A percentile compares a stretch with the other conserved stretches of the same genome.
Evolutionary conservation across 257 asterid species (phyloP).

Genomic region (Solanum clarkiae): DNA sequence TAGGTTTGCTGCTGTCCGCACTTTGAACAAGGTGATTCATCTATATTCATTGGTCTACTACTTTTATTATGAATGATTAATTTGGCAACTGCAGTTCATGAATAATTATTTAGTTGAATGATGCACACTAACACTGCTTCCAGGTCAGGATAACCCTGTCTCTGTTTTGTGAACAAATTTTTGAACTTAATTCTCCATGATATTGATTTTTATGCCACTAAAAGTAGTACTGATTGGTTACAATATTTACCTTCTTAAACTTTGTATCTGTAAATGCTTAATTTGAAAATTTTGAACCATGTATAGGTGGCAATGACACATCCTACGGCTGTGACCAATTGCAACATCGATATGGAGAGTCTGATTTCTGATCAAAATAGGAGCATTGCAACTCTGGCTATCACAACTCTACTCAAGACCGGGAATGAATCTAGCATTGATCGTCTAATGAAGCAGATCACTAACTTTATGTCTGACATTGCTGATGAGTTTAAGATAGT

Average conservation of each 20-base stretch:
- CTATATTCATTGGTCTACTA: not conserved
- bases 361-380: slow-evolving; percentile 90
- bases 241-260: not conserved
- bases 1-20: slow-evolving; percentile 95
- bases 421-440: slow-evolving; percentile 94
- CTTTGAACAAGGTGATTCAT: slow-evolving; percentile 71
- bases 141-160: not conserved
- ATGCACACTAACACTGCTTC: not conserved
- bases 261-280: not conserved
- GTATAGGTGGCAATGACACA: slow-evolving; percentile 93
- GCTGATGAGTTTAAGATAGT: slow-evolving; percentile 97
- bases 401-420: slow-evolving; percentile 86
- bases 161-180: not conserved
- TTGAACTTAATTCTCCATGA: not conserved
- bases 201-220: not conserved
- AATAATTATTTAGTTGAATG: not conserved
- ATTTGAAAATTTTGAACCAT: not conserved
- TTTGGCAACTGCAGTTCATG: not conserved
- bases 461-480: slow-evolving; percentile 91
- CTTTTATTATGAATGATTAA: not conserved
- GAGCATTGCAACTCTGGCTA: slow-evolving; percentile 91
- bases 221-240: not conserved
- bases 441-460: slow-evolving; percentile 90
- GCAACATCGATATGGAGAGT: slow-evolving; percentile 95
- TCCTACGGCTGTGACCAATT: slow-evolving; percentile 89